Evolutionary conservation across 2,329 filamentous ascomycete species (phyloP), one percentile per base, ranked within the genome.

Genomic region (Xylariaceae sp.): DNA sequence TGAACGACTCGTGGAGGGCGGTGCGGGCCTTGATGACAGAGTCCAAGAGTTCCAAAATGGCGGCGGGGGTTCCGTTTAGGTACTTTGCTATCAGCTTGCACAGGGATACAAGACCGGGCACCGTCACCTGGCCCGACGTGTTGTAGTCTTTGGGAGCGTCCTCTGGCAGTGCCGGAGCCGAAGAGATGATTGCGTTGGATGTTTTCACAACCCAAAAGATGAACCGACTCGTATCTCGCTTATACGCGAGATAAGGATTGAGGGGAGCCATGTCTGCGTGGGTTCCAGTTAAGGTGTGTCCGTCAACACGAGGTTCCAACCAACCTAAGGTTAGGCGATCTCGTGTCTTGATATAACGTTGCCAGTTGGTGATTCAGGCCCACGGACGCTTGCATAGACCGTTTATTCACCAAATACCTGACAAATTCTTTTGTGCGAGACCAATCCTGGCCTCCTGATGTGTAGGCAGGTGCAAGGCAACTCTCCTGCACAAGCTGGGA

Each of bases 41-140:
- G 4, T 53, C 46, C n/a, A 71, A 60, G 2, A 68, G 42, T 1
- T 46, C 34, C 2, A 61, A 59, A 13, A 69, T 62, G 18, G 51
- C 37, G 2, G 59, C 31, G 0, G 64, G 65, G 4, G 66, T 48
- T 3, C 52, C 41, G 3, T 50, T 46, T 9, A 58, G 46, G 46
- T 67, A 51, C 31, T 61, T 51, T 0, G 56, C 59, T 28, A 72
- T 67, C 16, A 69, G 56, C n/a, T 57, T 56, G 5, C 63, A 59
- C 44, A 69, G 59, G 2, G 52, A 45, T 3, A 69, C 46, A 5
- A 73, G 56, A 9, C 51, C 52, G 0, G 59, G 46, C 3, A 68
- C 55, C 0, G 59, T 62, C 4, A 59, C 53, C 37, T 66, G 49
- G 11, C 66, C 64, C 0, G 59, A 63, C 1, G 57, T 64, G 43